Percentiles rank a stretch among this genome's conserved stretches.
Conservation (phyloP, 139 green algal species). For the Astrephomene gubernaculifera region DNA sequence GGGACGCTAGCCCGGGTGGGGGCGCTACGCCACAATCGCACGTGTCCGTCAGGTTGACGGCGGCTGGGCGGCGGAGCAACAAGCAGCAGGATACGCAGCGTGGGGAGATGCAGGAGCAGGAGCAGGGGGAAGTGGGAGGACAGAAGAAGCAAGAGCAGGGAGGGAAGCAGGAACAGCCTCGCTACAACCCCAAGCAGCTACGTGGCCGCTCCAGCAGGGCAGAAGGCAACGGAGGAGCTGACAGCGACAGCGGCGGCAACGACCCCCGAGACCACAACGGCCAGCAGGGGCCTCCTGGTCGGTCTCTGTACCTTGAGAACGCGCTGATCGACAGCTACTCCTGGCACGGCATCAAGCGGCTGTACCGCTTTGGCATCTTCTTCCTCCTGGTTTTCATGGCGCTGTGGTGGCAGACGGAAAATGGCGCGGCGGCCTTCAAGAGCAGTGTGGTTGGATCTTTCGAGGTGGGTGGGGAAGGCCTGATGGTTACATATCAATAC, state of each 20-base stretch:
- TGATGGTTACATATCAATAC: too few species aligned
- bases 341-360: slow-evolving; percentile 2
- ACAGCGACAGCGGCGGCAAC: not conserved
- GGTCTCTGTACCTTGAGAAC: not conserved
- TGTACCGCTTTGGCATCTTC: slow-evolving; percentile 5
- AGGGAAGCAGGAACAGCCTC: too few species aligned
- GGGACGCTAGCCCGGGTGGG: too few species aligned
- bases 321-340: not conserved
- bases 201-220: too few species aligned
- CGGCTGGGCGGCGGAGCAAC: too few species aligned
- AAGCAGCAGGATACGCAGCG: too few species aligned
- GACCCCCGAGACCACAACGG: not conserved
- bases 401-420: not conserved
- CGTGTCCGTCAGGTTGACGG: too few species aligned
- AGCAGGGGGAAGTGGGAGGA: too few species aligned
- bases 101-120: too few species aligned
- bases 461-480: not conserved
- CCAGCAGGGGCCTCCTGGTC: not conserved
- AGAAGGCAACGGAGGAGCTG: not conserved
- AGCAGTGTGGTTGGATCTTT: not conserved
- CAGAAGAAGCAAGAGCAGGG: too few species aligned
- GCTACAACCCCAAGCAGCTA: too few species aligned
- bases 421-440: slow-evolving; percentile 5
- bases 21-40: too few species aligned
- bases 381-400: not conserved